Percentiles rank a stretch among this genome's conserved stretches.
phyloP scores from a whole-genome alignment of 305 asterid species.

The Vinca major region DNA sequence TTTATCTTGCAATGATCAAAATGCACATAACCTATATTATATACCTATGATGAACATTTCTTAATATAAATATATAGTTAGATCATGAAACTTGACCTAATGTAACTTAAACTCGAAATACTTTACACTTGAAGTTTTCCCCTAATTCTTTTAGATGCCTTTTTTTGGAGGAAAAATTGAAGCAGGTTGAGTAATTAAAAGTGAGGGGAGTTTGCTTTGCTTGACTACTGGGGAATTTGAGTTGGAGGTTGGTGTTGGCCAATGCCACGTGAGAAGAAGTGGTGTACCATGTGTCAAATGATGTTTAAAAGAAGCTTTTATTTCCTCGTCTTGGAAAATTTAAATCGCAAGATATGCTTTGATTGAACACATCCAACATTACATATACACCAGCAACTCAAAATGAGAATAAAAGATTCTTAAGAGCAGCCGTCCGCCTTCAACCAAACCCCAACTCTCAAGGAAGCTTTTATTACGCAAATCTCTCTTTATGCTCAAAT shows the following conservation, averaged over 20 bases:
- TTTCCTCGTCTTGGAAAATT: not conserved
- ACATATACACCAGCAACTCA: no score
- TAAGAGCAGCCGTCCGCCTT: no score
- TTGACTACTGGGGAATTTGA: not conserved
- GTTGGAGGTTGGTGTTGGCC: not conserved
- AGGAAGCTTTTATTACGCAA: slow-evolving; percentile 10
- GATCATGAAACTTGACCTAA: not conserved
- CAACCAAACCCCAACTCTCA: slow-evolving; percentile 15
- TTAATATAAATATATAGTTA: not conserved
- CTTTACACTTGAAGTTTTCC: no score
- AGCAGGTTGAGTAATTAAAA: no score
- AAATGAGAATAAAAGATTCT: no score
- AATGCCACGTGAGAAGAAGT: not conserved
- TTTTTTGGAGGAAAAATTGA: no score
- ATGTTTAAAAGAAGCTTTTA: slow-evolving; percentile 23
- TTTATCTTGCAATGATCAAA: not conserved
- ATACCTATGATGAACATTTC: not conserved
- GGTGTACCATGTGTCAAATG: slow-evolving; percentile 21
- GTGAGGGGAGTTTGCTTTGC: not conserved
- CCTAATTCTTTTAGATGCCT: no score
- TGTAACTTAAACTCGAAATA: not conserved
- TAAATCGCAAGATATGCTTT: no score
- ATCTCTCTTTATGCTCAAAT: no score
- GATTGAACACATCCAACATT: no score
- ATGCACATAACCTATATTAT: not conserved